Evolutionary conservation across 2,329 filamentous ascomycete genomes (phyloP), one percentile per base, ranked within the genome.

Genomic region (Ophiostoma angusticollis): DNA sequence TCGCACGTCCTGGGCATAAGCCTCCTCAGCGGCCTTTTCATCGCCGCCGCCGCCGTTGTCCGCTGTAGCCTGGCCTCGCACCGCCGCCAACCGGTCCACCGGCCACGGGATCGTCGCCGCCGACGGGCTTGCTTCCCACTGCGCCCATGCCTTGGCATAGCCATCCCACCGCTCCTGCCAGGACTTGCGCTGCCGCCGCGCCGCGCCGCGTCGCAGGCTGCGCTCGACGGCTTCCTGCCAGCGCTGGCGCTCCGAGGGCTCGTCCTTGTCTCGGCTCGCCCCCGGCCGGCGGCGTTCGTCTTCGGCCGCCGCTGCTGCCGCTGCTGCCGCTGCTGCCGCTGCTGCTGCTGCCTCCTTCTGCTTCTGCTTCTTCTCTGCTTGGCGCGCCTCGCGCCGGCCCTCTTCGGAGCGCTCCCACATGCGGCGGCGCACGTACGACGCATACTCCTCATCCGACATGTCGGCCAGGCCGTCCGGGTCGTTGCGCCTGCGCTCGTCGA

Each of bases 371-470:
- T 65, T 68, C 48, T 76, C 31, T 70, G 63, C 17, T 40, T 76
- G 77, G 41, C 80, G 71, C 58, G 91, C 85, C 51, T 91, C 82
- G 0, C 89, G 57, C 37, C 93, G 63, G 17, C 89, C 83, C 47
- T 89, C 80, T 54, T 94, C 78, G 38, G 83, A 93, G 62, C 84
- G 86, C 66, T 95, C 87, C 80, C 86, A 98, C 91, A 98, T 96
- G 59, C 78, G 79, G 37, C 72, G 71, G 14, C 89, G 76, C 28
- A 98, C 89, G 56, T 87, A 81, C 2, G 77, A 67, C 1, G 84
- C 82, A 56, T 96, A 98, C 57, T 95, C 83, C 21, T 96, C 87
- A 50, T 96, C 91, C 8, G 69, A 78, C 89, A 96, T 96, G 46
- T 69, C 70, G 58, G 94, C 85, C 11, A 94, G 65, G 71, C 71